Conservation (phyloP, 257 asterid species). For the Solanum clarkiae region DNA sequence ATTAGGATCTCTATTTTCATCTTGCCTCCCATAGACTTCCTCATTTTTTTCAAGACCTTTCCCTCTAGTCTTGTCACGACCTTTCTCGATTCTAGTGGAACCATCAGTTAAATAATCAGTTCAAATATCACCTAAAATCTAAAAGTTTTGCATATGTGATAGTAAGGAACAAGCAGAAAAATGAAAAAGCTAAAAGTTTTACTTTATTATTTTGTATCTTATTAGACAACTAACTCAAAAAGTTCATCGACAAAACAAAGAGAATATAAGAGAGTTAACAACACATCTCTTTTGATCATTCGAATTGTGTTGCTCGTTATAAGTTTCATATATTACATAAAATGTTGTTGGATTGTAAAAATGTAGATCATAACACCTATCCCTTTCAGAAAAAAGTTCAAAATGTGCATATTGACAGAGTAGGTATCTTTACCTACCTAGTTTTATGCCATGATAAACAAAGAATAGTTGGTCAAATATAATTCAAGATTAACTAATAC, state of each 20-base stretch:
- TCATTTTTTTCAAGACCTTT: background rate
- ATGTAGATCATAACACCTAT: background rate
- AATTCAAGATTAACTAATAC: too few relatives aligned
- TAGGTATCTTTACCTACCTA: too few relatives aligned
- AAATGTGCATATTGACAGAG: too few relatives aligned
- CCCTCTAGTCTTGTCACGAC: background rate
- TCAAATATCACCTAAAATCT: background rate
- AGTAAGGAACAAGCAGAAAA: background rate
- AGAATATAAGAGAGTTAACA: background rate
- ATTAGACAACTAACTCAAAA: background rate
- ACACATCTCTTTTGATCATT: background rate
- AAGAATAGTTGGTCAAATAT: too few relatives aligned
- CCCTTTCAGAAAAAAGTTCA: background rate
- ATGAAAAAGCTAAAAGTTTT: background rate
- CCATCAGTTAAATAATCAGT: background rate
- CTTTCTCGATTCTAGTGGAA: background rate
- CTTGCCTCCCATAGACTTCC: background rate
- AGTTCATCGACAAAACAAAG: background rate
- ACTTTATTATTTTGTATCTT: background rate
- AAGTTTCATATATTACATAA: background rate
- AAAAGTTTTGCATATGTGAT: background rate
- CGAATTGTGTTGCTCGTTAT: background rate
- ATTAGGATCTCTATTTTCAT: background rate
- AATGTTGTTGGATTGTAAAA: background rate
- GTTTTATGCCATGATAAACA: too few relatives aligned